These are phyloP conservation scores for Thielaviopsis euricoi DNA, from an alignment of 2,329 filamentous ascomycete genomes.

Conservation along the genomic window DNA sequence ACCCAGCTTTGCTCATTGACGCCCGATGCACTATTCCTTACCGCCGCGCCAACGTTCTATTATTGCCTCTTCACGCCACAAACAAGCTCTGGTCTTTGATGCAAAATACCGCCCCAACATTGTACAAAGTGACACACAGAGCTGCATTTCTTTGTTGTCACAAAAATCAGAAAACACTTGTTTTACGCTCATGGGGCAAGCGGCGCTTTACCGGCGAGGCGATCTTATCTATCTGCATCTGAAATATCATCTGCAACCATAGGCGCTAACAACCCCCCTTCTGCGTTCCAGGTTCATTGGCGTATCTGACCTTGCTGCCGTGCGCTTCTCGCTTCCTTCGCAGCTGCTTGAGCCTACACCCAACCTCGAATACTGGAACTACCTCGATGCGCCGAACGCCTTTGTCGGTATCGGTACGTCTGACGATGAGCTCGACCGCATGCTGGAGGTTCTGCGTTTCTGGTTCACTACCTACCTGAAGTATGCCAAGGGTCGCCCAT, in stretches of 20 bases:
- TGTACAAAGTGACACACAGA: neutral
- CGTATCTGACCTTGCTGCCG: constrained; percentile 84
- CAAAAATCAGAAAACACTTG: neutral
- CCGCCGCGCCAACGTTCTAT: neutral
- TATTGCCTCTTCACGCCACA: neutral
- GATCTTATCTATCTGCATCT: neutral
- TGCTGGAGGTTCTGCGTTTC: constrained; percentile 86
- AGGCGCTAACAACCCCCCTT: neutral
- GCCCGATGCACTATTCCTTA: neutral
- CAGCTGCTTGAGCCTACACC: constrained; percentile 92
- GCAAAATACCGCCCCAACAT: neutral
- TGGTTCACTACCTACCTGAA: constrained; percentile 99
- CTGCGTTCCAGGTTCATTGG: constrained; percentile 68
- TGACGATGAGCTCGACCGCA: constrained; percentile 78
- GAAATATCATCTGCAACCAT: neutral
- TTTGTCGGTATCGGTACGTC: constrained; percentile 75
- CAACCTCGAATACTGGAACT: constrained; percentile 98
- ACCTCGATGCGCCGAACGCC: constrained; percentile 84
- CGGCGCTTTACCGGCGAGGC: neutral
- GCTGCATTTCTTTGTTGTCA: neutral
- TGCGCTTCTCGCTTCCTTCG: constrained; percentile 88
- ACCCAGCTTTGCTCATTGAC: neutral
- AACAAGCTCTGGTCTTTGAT: neutral
- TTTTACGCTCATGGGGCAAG: neutral
- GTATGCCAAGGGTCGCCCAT: constrained; percentile 95